Base-by-base conservation (phyloP, 2,329 filamentous ascomycete species). In the Sordariomycetes sp. region DNA sequence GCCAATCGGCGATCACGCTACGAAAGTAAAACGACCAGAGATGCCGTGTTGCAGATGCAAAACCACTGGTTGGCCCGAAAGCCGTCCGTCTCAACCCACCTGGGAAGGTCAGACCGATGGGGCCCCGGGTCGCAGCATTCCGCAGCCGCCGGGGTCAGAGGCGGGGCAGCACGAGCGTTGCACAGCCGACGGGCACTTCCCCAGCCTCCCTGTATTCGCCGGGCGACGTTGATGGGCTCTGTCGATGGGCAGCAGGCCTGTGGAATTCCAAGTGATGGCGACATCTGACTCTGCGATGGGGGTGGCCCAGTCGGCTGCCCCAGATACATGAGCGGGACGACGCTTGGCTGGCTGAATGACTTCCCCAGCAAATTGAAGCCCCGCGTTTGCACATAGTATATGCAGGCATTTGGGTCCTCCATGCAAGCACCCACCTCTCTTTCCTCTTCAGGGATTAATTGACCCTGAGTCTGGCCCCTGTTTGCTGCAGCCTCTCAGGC, bases 371-470 rank as follows among this genome's bases (percentile, higher is more conserved):
- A 55, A 55, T 55, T 48, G 37, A 37, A 55, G 25, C 6, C 11
- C 18, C 18, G 25, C 54, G 54, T 14, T 43, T 40, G 16, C 14
- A 32, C 28, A 32, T 32, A 32, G 4, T 32, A 32, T 32, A 55
- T 55, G 54, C 54, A 55, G 25, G 54, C 37, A 20, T 48, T 55
- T 55, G 25, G 37, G 18, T 10, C 20, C 37, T 48, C 46, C 37
- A 55, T 55, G 54, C 54, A 55, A 37, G 54, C 54, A 55, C 18
- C 54, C 54, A 55, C 54, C 18, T 48, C 25, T 14, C 54, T 46
- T 20, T 25, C 54, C 54, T 35, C 22, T 55, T 48, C 54, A 48
- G 37, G 54, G 20, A 55, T 55, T 28, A 28, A 55, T 20, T 48
- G 28, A 54, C 37, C 34, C 37, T 20, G 32, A 18, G 32, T 2